Conservation (phyloP, 2,329 filamentous ascomycete genomes). For the Neofusicoccum kwambonambiense region DNA sequence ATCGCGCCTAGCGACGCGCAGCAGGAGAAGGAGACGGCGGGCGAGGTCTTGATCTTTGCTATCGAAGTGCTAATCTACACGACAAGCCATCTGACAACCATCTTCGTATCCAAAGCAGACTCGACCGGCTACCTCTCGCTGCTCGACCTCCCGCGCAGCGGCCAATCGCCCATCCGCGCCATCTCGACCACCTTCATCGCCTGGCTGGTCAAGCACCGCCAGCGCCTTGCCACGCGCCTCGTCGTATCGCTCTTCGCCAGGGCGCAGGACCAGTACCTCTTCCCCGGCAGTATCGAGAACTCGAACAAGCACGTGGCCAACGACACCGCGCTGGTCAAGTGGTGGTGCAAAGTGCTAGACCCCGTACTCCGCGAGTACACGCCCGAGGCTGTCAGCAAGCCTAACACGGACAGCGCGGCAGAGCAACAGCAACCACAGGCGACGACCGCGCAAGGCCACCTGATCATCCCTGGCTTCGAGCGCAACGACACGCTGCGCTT, state of each 20-base stretch:
- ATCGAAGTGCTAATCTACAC: slow-evolving; percentile 86
- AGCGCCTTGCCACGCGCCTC: slow-evolving; percentile 64
- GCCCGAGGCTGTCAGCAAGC: slow-evolving; percentile 34
- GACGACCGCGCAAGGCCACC: slow-evolving; percentile 65
- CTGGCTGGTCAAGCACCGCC: slow-evolving; percentile 68
- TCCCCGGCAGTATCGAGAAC: slow-evolving; percentile 87
- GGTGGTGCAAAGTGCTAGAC: slow-evolving; percentile 91
- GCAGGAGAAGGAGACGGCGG: slow-evolving; percentile 18
- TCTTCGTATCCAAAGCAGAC: slow-evolving; percentile 96
- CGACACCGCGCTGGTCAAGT: slow-evolving; percentile 84
- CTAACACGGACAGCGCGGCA: slow-evolving; percentile 22
- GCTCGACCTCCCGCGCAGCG: slow-evolving; percentile 53
- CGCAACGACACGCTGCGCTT: slow-evolving; percentile 76
- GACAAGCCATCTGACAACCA: slow-evolving; percentile 74
- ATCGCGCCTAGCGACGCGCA: slow-evolving; percentile 34
- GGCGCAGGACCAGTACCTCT: slow-evolving; percentile 90
- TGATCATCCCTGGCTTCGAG: slow-evolving; percentile 86
- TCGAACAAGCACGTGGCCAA: slow-evolving; percentile 84
- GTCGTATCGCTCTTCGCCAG: slow-evolving; percentile 89
- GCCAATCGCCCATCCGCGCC: slow-evolving; percentile 67
- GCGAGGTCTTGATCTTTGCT: slow-evolving; percentile 71
- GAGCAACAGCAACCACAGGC: slow-evolving; percentile 29
- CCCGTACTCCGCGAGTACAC: slow-evolving; percentile 61
- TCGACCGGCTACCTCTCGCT: slow-evolving; percentile 83
- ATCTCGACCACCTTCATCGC: slow-evolving; percentile 73